A percentile compares a stretch with the other conserved stretches of the same genome.
phyloP scores from a whole-genome alignment of 306 rosid genomes.

The Prunus salicina region DNA sequence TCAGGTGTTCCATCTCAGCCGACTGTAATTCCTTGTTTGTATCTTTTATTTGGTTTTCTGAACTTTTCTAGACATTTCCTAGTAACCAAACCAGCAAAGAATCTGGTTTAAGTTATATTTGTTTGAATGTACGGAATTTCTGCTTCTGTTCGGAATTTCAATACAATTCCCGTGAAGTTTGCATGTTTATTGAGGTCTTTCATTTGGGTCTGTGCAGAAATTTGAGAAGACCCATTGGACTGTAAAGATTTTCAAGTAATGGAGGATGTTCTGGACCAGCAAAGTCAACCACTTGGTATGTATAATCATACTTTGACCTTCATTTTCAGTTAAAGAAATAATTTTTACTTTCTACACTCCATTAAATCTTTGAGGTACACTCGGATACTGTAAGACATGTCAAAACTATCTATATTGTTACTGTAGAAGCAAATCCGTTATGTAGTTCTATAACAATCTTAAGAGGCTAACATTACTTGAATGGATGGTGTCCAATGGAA shows the following conservation, averaged over 20 bases:
- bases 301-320: background rate
- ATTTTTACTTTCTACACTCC: background rate
- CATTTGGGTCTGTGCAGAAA: constrained; percentile 12
- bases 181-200: background rate
- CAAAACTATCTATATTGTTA: background rate
- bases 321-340: background rate
- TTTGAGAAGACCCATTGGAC: constrained; percentile 1
- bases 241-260: constrained; percentile 21
- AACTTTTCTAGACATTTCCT: background rate
- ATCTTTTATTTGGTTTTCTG: background rate
- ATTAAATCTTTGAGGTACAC: background rate
- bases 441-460: too few species aligned
- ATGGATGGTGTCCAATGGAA: background rate
- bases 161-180: background rate
- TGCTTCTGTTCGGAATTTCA: background rate
- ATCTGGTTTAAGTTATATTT: too few species aligned
- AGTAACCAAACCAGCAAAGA: background rate
- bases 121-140: background rate
- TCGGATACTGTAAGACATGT: background rate
- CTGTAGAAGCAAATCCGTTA: background rate
- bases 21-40: too few species aligned
- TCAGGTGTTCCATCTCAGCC: too few species aligned
- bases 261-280: constrained; percentile 55
- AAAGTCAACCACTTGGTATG: constrained; percentile 27
- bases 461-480: background rate